Evolutionary conservation across 305 asterid genomes (phyloP).

Genomic region (Fraxinus velutina): DNA sequence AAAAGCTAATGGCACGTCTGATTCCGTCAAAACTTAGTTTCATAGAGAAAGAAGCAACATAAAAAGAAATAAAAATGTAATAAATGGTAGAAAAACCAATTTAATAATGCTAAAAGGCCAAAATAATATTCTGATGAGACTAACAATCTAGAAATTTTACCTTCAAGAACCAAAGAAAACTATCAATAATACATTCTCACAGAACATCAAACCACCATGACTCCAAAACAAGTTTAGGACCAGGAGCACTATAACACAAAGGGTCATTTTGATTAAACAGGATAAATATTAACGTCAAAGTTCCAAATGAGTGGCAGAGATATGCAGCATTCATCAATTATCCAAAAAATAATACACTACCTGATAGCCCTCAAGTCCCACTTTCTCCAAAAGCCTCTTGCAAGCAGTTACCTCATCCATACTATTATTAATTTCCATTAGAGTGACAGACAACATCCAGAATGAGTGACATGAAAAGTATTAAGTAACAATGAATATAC

Average conservation of each 20-base stretch:
- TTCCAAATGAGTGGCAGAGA: background rate
- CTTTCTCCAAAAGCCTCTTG: constrained; percentile 88
- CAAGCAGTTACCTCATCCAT: constrained; percentile 89
- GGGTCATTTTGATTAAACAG: background rate
- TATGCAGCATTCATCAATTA: background rate
- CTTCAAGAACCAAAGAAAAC: background rate
- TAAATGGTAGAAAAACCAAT: background rate
- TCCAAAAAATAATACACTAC: constrained; percentile 31
- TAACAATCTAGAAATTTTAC: background rate
- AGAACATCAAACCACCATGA: background rate
- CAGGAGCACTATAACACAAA: background rate
- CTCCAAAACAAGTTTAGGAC: background rate
- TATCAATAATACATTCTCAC: background rate
- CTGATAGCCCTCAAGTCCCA: constrained; percentile 95
- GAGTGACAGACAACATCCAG: constrained; percentile 22
- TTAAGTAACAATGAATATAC: constrained; percentile 36
- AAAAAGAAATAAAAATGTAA: background rate
- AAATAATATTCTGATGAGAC: background rate
- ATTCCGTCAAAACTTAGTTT: background rate
- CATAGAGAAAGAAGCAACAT: background rate
- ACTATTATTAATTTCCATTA: constrained; percentile 42
- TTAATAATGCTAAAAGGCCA: background rate
- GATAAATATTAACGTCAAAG: background rate
- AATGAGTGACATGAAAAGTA: constrained; percentile 5
- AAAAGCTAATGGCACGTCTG: background rate